Conservation (phyloP, 441 rosid genomes). For the Bruguiera hainesii region DNA sequence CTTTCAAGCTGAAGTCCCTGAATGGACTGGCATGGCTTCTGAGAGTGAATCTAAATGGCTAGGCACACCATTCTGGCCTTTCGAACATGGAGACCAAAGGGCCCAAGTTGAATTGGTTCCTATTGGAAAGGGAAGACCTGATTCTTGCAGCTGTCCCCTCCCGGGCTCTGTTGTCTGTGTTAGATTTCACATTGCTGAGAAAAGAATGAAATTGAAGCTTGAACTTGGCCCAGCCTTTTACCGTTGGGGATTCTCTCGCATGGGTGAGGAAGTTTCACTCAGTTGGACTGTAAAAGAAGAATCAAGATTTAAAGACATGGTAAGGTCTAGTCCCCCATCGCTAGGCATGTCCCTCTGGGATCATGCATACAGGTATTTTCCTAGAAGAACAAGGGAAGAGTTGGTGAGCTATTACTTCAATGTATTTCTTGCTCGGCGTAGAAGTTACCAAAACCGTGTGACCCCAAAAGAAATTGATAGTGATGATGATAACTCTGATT, state of each 20-base stretch:
- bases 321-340: slow-evolving; percentile 40
- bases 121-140: slow-evolving; percentile 78
- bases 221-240: slow-evolving; percentile 71
- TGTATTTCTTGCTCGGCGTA: slow-evolving; percentile 59
- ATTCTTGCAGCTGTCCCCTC: slow-evolving; percentile 54
- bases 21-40: slow-evolving; percentile 51
- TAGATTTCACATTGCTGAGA: slow-evolving; percentile 65
- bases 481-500: slow-evolving; percentile 53
- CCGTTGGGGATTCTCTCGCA: slow-evolving; percentile 53
- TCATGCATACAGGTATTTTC: slow-evolving; percentile 34
- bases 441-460: slow-evolving; percentile 66
- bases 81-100: slow-evolving; percentile 29
- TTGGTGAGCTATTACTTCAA: slow-evolving; percentile 81
- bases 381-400: slow-evolving; percentile 49
- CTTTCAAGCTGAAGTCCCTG: slow-evolving; percentile 73
- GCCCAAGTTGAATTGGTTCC: slow-evolving; percentile 44
- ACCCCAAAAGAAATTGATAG: slow-evolving; percentile 54
- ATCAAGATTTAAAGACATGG: slow-evolving; percentile 42
- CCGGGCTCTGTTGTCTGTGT: slow-evolving; percentile 66
- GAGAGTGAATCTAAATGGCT: slow-evolving; percentile 77
- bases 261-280: slow-evolving; percentile 71
- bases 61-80: slow-evolving; percentile 72
- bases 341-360: slow-evolving; percentile 46
- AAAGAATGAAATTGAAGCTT: slow-evolving; percentile 52
- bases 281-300: slow-evolving; percentile 59